Evolutionary conservation across 176 grass and related monocot species (phyloP), one percentile per base, ranked within the genome.

Genomic region (Ananas comosus): DNA sequence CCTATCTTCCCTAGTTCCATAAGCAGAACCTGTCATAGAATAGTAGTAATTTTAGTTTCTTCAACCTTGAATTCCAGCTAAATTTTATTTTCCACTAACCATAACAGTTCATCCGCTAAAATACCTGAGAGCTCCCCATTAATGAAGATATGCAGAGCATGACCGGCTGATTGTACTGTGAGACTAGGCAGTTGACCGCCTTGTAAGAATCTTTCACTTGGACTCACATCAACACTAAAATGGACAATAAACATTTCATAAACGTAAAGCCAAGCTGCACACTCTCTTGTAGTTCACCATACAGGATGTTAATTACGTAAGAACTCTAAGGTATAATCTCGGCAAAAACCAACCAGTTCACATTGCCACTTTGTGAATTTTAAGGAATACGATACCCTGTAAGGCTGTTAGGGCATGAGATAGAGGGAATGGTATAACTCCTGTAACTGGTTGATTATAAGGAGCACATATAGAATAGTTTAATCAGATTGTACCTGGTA

Each of bases 41-140:
- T 17, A 11, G 14, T 53, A 61, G 7, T 68, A 81, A 73, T 50
- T 71, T 80, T 11, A 79, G 50, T 79, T 71, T 25, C 57, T 54
- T 79, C 24, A 70, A 3, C 53, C 64, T 50, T 29, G 23, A 7
- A 42, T 25, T 80, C 48, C 11, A 72, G 13, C 9, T 18, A 21
- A 13, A 18, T 68, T 5, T 59, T 25, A 21, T 27, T 18, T 22
- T 1, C 33, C 7, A 21, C 59, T 49, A 82, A 71, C 29, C 56
- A 69, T 56, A 66, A 47, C 21, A 42, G 10, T 17, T 13, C 29
- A 51, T 54, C 25, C 64, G 27, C 54, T 64, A 75, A 63, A 61
- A 77, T 79, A 88, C 95, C 95, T 88, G 91, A 86, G 68, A 99
- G 90, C 25, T 99, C 85, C 50, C 90, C 87, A 24, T 99, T 99